Conservation (phyloP, 2,329 filamentous ascomycete species). For the Ceratocystis lukuohia region DNA sequence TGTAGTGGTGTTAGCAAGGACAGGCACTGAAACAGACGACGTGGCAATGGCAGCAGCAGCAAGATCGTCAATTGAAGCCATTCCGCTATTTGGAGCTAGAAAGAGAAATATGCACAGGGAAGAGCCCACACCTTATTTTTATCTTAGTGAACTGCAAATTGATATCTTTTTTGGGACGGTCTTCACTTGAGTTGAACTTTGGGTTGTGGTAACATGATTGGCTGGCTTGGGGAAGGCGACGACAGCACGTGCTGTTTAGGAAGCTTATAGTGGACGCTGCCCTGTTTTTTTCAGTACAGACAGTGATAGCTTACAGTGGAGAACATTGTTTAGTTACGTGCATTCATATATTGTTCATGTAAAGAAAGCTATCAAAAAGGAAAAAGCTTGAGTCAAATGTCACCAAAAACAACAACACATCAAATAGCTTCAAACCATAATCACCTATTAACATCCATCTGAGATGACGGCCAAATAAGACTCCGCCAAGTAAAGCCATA, state of each 20-base stretch:
- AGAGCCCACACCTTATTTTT: background rate
- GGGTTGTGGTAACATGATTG: no score
- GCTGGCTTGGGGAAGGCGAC: no score
- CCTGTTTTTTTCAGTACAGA: no score
- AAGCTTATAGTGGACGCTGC: no score
- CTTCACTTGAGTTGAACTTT: no score
- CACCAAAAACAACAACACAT: background rate
- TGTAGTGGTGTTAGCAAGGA: slow-evolving; percentile 22
- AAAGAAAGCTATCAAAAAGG: background rate
- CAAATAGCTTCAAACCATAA: background rate
- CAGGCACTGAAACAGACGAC: slow-evolving; percentile 23
- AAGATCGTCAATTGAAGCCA: slow-evolving; percentile 39
- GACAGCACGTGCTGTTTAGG: no score
- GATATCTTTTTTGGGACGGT: background rate
- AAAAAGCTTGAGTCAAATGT: background rate
- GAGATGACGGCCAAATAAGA: background rate
- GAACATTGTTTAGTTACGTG: no score
- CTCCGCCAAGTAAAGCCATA: background rate
- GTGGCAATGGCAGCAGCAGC: slow-evolving; percentile 36
- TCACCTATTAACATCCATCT: background rate
- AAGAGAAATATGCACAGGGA: background rate
- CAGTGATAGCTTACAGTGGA: no score
- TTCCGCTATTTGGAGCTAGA: slow-evolving; percentile 18
- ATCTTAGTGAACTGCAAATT: background rate
- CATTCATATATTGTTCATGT: background rate